phyloP scores from a whole-genome alignment of 176 grass and related monocot genomes.

The Carex parvula region DNA sequence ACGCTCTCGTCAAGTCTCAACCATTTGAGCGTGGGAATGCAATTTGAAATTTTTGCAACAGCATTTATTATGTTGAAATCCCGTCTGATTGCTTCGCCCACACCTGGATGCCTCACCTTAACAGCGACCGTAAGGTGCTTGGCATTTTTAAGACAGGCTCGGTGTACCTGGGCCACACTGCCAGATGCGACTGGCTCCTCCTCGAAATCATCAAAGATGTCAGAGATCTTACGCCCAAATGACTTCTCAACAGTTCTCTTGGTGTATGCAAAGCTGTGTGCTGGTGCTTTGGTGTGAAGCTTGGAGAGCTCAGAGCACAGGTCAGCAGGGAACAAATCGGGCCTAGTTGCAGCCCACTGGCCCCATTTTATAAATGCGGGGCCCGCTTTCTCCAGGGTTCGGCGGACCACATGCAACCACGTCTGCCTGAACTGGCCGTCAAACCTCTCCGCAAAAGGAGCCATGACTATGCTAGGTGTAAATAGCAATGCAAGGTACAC shows the following conservation, averaged over 20 bases:
- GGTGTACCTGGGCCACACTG: constrained; percentile 94
- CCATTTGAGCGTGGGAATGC: constrained; percentile 76
- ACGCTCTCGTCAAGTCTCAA: constrained; percentile 92
- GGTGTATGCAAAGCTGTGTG: constrained; percentile 78
- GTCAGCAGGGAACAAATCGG: constrained; percentile 81
- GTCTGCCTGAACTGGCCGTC: constrained; percentile 63
- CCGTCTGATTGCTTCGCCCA: constrained; percentile 84
- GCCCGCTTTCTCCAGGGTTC: constrained; percentile 78
- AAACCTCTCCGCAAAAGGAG: constrained; percentile 75
- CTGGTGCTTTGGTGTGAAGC: constrained; percentile 80
- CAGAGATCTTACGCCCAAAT: constrained; percentile 77
- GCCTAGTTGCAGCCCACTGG: constrained; percentile 92
- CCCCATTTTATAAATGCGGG: constrained; percentile 99
- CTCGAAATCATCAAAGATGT: constrained; percentile 93
- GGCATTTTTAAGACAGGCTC: constrained; percentile 62
- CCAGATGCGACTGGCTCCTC: constrained; percentile 94
- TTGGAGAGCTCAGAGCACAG: constrained; percentile 77
- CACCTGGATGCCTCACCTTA: constrained; percentile 92
- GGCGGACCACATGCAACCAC: constrained; percentile 73
- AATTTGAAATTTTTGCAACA: constrained; percentile 73
- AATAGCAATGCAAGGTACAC: constrained; percentile 78
- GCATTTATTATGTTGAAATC: constrained; percentile 92
- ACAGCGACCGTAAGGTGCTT: constrained; percentile 68
- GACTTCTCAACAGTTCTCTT: constrained; percentile 91
- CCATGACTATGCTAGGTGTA: constrained; percentile 79